Base-by-base conservation (phyloP, 164 flowering plant species). In the Vitis amurensis region DNA sequence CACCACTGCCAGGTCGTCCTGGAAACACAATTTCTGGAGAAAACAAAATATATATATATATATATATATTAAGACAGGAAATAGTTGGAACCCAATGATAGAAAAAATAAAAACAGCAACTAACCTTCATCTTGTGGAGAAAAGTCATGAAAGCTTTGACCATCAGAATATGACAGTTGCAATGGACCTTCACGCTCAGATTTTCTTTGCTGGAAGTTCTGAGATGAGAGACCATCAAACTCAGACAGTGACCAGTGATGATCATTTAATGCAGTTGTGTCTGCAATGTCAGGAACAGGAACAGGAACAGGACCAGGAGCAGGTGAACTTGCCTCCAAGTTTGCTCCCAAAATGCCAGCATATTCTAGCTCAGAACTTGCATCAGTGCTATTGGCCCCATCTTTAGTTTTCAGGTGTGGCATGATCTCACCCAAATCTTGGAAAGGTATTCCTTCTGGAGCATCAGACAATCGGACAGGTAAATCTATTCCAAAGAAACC, bases 401-500 rank as follows among this genome's bases (percentile, higher is more conserved):
- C 72, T 23, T 61, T 68, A 49, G 48, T 61, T 77, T 71, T 87
- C 76, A 92, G 74, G 72, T 88, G 88, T 63, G 99, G 94, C 90
- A 94, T 87, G 59, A 94, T 72, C 55, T 87, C 87, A 6, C 93
- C 97, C 67, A 94, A 77, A 29, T 82, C 81, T 56, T 56, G 85
- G 61, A 92, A 92, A 59, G 91, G 87, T 49, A 87, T 71, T 62
- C 84, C 91, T 58, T 89, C 91, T 14, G 91, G 88, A 63, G 95
- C 92, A 84, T 88, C 93, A 50, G 87, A 83, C 63, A 86, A 63
- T 59, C 97, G 86, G 31, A 94, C 95, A 3, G 89, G 92, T 59
- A 94, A 84, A 57, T 92, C 97, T 19, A 81, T 77, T n/a, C 97
- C 94, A 77, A 92, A 94, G 78, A 85, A 94, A 2, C 97, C 97